Conservation (phyloP, 306 rosid genomes). For the Inga laurina region DNA sequence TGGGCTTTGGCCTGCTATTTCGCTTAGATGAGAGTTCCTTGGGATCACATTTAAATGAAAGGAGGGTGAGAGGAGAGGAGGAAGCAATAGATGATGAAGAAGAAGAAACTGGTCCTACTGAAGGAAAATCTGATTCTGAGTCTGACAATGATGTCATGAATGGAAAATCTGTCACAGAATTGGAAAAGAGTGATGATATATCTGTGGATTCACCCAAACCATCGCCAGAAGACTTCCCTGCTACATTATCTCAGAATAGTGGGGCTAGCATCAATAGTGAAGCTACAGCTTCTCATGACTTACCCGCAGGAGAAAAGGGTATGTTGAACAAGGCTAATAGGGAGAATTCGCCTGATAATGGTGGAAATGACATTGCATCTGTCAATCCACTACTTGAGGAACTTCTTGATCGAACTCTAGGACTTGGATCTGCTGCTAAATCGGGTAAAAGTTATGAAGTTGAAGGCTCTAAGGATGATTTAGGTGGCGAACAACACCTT, state of each 20-base stretch:
- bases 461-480: constrained; percentile 57
- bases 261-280: constrained; percentile 30
- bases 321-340: constrained; percentile 34
- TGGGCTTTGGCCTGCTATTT: constrained; percentile 94
- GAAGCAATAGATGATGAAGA: constrained; percentile 68
- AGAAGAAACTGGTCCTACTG: constrained; percentile 60
- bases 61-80: constrained; percentile 98
- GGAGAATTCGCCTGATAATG: constrained; percentile 42
- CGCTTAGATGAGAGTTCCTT: constrained; percentile 98
- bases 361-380: constrained; percentile 49
- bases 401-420: constrained; percentile 89
- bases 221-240: constrained; percentile 32
- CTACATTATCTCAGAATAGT: constrained; percentile 39
- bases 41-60: constrained; percentile 96
- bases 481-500: constrained; percentile 39
- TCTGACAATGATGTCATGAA: constrained; percentile 56
- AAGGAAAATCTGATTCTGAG: constrained; percentile 73
- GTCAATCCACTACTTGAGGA: constrained; percentile 85
- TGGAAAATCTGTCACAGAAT: constrained; percentile 39
- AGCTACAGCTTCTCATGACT: constrained; percentile 40
- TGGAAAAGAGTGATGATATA: constrained; percentile 35
- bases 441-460: constrained; percentile 49
- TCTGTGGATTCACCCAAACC: constrained; percentile 36
- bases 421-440: constrained; percentile 76
- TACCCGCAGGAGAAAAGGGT: constrained; percentile 36